Percentiles rank a stretch among this genome's conserved stretches.
These are phyloP conservation scores for Syzygium grande DNA, from an alignment of 345 rosid species.

Conservation along the genomic window DNA sequence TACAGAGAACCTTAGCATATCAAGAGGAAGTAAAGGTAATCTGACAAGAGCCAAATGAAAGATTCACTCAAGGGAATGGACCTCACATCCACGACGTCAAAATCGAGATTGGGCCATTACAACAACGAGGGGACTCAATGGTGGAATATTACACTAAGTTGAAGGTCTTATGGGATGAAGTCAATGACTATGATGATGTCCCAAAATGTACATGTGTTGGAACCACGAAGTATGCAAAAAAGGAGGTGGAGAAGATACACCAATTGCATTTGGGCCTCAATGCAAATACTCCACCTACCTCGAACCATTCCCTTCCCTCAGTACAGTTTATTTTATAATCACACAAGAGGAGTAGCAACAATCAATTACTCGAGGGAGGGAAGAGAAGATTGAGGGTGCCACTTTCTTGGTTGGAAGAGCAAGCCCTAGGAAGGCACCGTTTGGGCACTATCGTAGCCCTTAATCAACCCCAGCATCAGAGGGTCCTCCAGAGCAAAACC, in stretches of 20 bases:
- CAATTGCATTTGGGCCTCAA: conserved; percentile 2
- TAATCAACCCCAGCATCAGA: not conserved
- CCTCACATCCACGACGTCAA: not conserved
- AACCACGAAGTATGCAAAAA: not conserved
- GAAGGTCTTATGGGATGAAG: not conserved
- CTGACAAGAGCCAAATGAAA: not conserved
- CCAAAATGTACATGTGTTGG: not conserved
- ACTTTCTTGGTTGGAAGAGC: not conserved
- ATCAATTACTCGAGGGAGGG: not conserved
- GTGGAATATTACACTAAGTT: not conserved
- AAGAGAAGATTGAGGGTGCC: not conserved
- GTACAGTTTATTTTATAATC: not conserved
- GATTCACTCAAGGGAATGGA: not conserved
- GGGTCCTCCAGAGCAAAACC: not conserved
- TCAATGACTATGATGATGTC: not conserved
- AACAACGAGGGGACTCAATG: not conserved
- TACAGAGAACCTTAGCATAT: not conserved
- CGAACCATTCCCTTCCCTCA: not conserved
- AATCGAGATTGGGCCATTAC: not conserved
- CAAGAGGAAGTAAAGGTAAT: not conserved
- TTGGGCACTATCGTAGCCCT: not conserved
- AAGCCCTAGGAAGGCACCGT: not conserved
- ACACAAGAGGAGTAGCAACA: not conserved
- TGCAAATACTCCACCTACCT: not conserved
- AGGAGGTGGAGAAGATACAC: not conserved